phyloP scores from a whole-genome alignment of 441 rosid species.

The Gossypium aridum region DNA sequence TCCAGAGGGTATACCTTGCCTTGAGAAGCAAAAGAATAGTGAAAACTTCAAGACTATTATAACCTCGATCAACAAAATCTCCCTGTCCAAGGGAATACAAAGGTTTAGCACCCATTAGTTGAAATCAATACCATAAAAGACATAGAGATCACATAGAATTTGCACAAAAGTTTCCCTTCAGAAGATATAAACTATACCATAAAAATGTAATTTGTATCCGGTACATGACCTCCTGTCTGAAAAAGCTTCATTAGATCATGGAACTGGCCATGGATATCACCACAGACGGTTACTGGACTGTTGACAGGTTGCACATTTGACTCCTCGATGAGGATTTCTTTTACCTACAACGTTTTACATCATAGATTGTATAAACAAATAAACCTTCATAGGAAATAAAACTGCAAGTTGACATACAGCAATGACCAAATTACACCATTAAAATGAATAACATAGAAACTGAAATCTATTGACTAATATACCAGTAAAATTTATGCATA shows the following conservation, averaged over 20 bases:
- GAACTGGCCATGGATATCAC: constrained; percentile 98
- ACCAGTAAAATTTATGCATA: background rate
- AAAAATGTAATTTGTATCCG: constrained; percentile 97
- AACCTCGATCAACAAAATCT: constrained; percentile 98
- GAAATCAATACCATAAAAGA: background rate
- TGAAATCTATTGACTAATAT: background rate
- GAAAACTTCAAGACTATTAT: constrained; percentile 99
- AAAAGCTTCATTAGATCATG: constrained; percentile 99
- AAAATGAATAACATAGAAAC: background rate
- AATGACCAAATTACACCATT: background rate
- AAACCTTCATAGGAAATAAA: background rate
- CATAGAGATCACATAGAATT: background rate
- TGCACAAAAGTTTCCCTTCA: background rate
- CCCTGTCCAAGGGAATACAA: constrained; percentile 47
- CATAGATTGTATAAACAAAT: background rate
- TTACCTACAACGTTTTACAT: constrained; percentile 49
- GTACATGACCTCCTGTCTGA: constrained; percentile 99
- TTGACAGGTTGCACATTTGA: constrained; percentile 99
- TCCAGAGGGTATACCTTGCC: constrained; percentile 58
- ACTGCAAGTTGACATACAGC: background rate
- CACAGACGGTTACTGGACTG: constrained; percentile 99
- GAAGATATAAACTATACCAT: constrained; percentile 45
- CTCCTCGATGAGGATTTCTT: constrained; percentile 94
- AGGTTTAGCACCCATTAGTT: constrained; percentile 2
- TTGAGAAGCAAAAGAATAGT: constrained; percentile 97